Conservation (phyloP, 2,329 filamentous ascomycete genomes). For the Claviceps purpurea region DNA sequence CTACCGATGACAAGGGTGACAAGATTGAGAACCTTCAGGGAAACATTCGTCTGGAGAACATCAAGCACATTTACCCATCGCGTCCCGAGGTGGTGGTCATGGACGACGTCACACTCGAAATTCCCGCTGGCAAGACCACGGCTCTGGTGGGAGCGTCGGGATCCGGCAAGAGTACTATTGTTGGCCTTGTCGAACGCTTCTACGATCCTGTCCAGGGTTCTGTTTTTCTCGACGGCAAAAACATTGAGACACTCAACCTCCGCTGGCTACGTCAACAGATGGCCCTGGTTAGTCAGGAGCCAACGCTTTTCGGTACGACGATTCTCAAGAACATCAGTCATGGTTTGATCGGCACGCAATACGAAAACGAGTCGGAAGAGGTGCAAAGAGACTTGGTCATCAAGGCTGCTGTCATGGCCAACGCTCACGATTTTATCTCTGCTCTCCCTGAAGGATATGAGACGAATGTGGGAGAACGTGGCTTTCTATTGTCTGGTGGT, state of each 20-base stretch:
- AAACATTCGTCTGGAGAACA: constrained; percentile 62
- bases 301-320: constrained; percentile 76
- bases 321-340: constrained; percentile 86
- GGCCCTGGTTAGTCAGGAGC: constrained; percentile 84
- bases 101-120: constrained; percentile 62
- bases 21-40: constrained; percentile 63
- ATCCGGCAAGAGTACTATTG: constrained; percentile 87
- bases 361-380: constrained; percentile 53
- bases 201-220: constrained; percentile 76
- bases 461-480: constrained; percentile 89
- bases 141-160: constrained; percentile 90
- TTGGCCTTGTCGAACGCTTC: constrained; percentile 86
- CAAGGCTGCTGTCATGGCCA: constrained; percentile 77
- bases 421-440: constrained; percentile 84
- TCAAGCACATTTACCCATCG: constrained; percentile 92
- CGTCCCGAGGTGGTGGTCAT: constrained; percentile 83
- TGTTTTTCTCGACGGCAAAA: constrained; percentile 69
- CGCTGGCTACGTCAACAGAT: constrained; percentile 88
- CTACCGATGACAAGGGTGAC: constrained; percentile 53
- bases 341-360: constrained; percentile 72
- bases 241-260: constrained; percentile 71
- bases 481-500: constrained; percentile 82
- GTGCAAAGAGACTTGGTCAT: constrained; percentile 58
- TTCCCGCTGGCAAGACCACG: constrained; percentile 84
- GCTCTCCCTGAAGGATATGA: constrained; percentile 77